phyloP scores from a whole-genome alignment of 305 asterid species.

The Solanum aculeatissimum region DNA sequence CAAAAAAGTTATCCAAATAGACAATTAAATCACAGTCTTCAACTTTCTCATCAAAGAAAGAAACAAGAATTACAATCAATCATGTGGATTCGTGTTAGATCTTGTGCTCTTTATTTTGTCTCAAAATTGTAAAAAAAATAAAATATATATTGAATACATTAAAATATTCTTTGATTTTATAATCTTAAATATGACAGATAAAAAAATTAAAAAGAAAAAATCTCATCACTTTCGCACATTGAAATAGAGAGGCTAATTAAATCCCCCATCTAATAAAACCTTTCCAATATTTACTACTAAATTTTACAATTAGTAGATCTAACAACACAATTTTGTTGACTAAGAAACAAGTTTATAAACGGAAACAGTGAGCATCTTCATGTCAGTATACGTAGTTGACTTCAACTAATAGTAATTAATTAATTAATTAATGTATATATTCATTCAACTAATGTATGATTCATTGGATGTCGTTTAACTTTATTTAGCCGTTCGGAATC shows the following conservation, averaged over 20 bases:
- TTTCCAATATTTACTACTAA: neutral
- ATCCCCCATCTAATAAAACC: neutral
- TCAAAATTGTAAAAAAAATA: neutral
- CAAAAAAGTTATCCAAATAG: neutral
- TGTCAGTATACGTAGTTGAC: constrained; percentile 3
- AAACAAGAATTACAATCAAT: constrained; percentile 1
- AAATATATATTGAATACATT: neutral
- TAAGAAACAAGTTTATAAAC: neutral
- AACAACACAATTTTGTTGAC: neutral
- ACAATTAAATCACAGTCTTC: neutral
- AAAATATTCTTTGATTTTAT: neutral
- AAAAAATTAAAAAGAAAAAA: neutral
- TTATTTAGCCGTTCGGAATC: neutral
- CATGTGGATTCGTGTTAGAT: neutral
- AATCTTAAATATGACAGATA: neutral
- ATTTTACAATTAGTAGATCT: neutral
- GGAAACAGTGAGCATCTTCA: neutral
- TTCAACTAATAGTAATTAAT: neutral
- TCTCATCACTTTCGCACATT: too few relatives aligned
- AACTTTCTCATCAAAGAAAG: neutral
- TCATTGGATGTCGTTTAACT: neutral
- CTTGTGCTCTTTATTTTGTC: constrained; percentile 10
- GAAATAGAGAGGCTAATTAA: too few relatives aligned
- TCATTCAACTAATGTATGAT: neutral
- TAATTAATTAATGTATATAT: neutral